Evolutionary conservation across 2,329 filamentous ascomycete species (phyloP), one percentile per base, ranked within the genome.

Genomic region (Ophiostoma ulmi): DNA sequence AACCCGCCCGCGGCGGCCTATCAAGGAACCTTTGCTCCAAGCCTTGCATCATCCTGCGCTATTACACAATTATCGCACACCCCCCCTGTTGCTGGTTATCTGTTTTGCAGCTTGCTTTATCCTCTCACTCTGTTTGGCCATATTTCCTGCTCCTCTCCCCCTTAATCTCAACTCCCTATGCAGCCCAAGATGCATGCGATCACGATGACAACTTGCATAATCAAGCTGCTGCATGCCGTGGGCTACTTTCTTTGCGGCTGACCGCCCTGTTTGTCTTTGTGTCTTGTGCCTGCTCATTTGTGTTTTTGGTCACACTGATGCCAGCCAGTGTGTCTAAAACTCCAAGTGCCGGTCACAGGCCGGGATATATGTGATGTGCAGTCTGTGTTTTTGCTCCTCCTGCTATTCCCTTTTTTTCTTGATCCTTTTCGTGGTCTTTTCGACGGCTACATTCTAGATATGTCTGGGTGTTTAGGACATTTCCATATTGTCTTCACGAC

Each of bases 321-420:
- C 31, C 31, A 26, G 36, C 48, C 11, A 48, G 70, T 58, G 38
- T 61, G 66, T 26, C 69, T 70, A 58, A 65, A 61, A 68, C 69
- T 67, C 36, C 69, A 70, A 69, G 69, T 72, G 69, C 71, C 69
- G 69, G 71, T 72, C 71, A 70, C 71, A 65, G 35, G 61, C 65
- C 48, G 66, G 66, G 65, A 22, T 17, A 35, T 44, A 55, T 70
- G 31, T 63, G 20, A 41, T 48, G 17, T n/a, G 48, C 39, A 58
- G 22, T 61, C 39, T 67, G 20, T 31, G 13, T 41, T 36, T 20
- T 35, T 2, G 31, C 10, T n/a, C 13, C 31, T 31, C 31, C 31
- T 31, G 2, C 31, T 31, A 3, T 2, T 31, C 31, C 31, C 31
- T 31, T 31, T 31, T 31, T 31, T n/a, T 35, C 39, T n/a, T 36